A percentile compares a stretch with the other conserved stretches of the same genome.
phyloP scores from a whole-genome alignment of 1,284 basidiomycete species.

The Microbotryum silenes-acaulis region DNA sequence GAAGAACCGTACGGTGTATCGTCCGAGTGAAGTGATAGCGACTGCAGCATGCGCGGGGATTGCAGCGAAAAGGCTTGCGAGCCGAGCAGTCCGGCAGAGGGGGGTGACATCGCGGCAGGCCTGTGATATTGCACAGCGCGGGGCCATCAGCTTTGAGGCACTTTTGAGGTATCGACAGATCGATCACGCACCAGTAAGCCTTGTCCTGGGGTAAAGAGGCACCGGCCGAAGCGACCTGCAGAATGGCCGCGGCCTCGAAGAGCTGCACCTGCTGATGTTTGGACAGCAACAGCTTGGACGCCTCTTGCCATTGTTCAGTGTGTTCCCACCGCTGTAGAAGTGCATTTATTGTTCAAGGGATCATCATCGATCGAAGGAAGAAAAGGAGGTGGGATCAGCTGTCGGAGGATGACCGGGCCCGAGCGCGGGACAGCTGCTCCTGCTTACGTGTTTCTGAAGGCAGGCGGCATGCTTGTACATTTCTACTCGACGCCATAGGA shows the following conservation, averaged over 20 bases:
- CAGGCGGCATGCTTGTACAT: neutral
- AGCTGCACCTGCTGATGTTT: constrained; percentile 98
- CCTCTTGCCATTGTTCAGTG: constrained; percentile 76
- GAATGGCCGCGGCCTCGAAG: constrained; percentile 92
- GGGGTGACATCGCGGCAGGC: constrained; percentile 50
- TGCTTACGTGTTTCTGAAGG: neutral
- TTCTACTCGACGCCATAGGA: too few species aligned
- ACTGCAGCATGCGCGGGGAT: constrained; percentile 23
- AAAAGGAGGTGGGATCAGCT: neutral
- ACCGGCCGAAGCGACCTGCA: constrained; percentile 54
- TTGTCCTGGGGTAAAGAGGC: constrained; percentile 86
- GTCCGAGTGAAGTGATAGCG: constrained; percentile 24
- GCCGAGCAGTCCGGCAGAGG: constrained; percentile 43
- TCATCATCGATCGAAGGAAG: neutral
- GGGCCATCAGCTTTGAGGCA: neutral
- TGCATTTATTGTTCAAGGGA: neutral
- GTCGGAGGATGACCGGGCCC: neutral
- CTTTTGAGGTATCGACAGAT: neutral
- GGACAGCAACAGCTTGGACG: constrained; percentile 83
- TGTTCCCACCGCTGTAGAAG: neutral
- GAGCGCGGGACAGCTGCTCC: neutral
- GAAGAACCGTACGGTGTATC: neutral
- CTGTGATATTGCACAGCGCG: constrained; percentile 44
- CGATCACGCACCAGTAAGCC: constrained; percentile 65
- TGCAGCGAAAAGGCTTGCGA: constrained; percentile 34